Evolutionary conservation across 2,329 filamentous ascomycete species (phyloP), one percentile per base, ranked within the genome.

Genomic region (Chrysosporium queenslandicum): DNA sequence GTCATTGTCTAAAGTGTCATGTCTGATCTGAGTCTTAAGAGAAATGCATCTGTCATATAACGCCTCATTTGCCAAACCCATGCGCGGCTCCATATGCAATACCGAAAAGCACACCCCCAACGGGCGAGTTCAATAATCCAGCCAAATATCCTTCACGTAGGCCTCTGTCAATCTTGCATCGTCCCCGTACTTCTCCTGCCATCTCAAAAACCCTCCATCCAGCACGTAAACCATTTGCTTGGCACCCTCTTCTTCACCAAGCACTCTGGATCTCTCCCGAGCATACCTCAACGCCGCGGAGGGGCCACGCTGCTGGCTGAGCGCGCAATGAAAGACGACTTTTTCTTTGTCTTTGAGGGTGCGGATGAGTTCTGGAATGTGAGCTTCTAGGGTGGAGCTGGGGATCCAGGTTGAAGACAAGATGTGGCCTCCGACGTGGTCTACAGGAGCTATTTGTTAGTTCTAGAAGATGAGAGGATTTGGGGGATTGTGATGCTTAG

Each of bases 381-480:
- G 81, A 64, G 80, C 79, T 61, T 94, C 87, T 46, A 97, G 78
- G 16, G 81, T 79, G 42, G 71, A 71, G 47, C 80, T 85, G 0
- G 92, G 89, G 11, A 87, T 77, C 75, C 95, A 87, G 48, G 77
- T 80, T 30, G 83, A 86, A 54, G 81, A 80, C 55, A 77, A 76
- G 69, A 97, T 96, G 71, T 96, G 90, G 29, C 91, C 91, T 59
- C 91, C 91, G 45, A 96, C 77, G 69, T 92, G 83, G 70, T 97
- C 91, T 88, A n/a, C n/a, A n/a, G n/a, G n/a, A n/a, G n/a, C n/a
- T n/a, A n/a, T n/a, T n/a, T n/a, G n/a, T n/a, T n/a, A n/a, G n/a
- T n/a, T n/a, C n/a, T n/a, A n/a, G n/a, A n/a, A n/a, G n/a, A n/a
- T n/a, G n/a, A n/a, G n/a, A n/a, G n/a, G n/a, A n/a, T n/a, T 36